Conservation (phyloP, 2,329 filamentous ascomycete species). For the Alternaria alternata region DNA sequence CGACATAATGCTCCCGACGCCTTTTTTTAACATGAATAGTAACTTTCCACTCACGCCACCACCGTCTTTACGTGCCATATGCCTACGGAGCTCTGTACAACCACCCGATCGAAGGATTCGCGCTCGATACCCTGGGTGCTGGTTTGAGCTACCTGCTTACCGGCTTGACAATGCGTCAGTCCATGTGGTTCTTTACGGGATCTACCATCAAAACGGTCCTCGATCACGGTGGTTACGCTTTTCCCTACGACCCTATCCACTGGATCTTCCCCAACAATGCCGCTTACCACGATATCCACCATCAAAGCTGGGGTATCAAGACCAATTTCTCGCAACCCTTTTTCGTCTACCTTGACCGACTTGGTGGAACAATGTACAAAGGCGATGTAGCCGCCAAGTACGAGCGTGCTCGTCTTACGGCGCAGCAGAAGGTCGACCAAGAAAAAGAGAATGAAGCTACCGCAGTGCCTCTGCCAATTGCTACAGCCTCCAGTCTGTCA, state of each 20-base stretch:
- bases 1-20: not conserved
- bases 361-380: conserved; percentile 83
- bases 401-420: conserved; percentile 63
- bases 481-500: conserved; percentile 25
- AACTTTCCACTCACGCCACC: conserved; percentile 92
- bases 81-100: conserved; percentile 98
- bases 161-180: conserved; percentile 83
- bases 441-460: conserved; percentile 50
- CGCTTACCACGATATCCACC: conserved; percentile 96
- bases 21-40: conserved; percentile 57
- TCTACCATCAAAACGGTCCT: conserved; percentile 97
- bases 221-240: conserved; percentile 95
- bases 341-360: conserved; percentile 93
- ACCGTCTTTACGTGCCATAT: conserved; percentile 96
- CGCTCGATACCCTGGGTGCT: conserved; percentile 89
- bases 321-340: conserved; percentile 90
- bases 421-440: conserved; percentile 64
- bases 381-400: conserved; percentile 68
- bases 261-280: conserved; percentile 94
- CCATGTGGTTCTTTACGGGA: conserved; percentile 86
- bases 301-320: conserved; percentile 99
- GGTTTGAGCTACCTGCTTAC: conserved; percentile 83
- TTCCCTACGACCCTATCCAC: conserved; percentile 95
- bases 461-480: conserved; percentile 20
- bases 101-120: conserved; percentile 91